Base-by-base conservation (phyloP, 768 basidiomycete genomes). In the Boletus edulis region DNA sequence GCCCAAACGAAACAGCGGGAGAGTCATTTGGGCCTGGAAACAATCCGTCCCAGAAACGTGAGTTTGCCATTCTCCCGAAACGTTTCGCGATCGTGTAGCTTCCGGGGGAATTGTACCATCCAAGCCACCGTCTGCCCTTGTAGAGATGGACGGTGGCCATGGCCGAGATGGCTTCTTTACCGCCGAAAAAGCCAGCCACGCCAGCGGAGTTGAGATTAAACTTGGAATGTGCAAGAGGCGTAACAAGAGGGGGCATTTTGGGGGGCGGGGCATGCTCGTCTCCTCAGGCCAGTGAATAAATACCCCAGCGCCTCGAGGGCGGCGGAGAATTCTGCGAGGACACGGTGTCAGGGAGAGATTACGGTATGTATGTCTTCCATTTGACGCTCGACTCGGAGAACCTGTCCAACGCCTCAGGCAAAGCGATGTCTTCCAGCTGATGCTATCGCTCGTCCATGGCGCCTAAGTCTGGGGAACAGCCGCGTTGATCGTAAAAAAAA, bases 81-180 rank as follows among this genome's bases (percentile, higher is more conserved):
- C 54, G 61, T 51, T 65, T 74, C 5, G 72, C 73, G 40, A 74
- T 46, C 0, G 51, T 56, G 40, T 69, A 67, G 49, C 72, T 68
- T 7, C 73, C 73, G 1, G 74, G 73, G 11, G 73, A 68, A 17
- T 74, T 74, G 45, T 58, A 75, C 68, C 67, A 75, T 1, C 73
- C 72, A 6, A 74, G 57, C 68, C 65, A 75, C 17, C 59, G 64
- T 52, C 68, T 59, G 2, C 72, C 70, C 32, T 49, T 14, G 51
- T 62, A 70, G 5, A 73, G 44, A 43, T 72, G 67, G 22, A 73
- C 66, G 4, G 63, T 66, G 11, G 65, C 59, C 70, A 75, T 74
- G 24, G 73, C 70, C 11, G 68, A 57, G 37, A 75, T 61, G 12
- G 73, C 72, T 46, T 70, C 72, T 27, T 75, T 61, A 3, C 72